phyloP scores from a whole-genome alignment of 345 rosid species.

The Turritis glabra region DNA sequence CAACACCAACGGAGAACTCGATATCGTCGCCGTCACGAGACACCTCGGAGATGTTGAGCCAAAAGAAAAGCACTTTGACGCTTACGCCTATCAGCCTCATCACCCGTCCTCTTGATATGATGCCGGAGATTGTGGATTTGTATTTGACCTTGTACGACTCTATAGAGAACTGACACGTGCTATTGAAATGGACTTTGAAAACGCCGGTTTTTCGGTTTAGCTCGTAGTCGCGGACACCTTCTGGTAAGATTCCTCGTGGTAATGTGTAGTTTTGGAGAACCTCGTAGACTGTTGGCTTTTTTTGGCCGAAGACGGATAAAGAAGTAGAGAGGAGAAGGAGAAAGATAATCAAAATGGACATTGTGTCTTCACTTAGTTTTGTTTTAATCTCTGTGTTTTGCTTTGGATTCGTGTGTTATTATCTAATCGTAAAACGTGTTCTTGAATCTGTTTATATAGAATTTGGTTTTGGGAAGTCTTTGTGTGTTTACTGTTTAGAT shows the following conservation, averaged over 20 bases:
- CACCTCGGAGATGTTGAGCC: conserved; percentile 59
- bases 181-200: conserved; percentile 45
- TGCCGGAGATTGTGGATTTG: conserved; percentile 51
- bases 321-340: conserved; percentile 6
- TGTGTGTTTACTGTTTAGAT: conserved; percentile 12
- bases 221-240: conserved; percentile 57
- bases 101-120: conserved; percentile 45
- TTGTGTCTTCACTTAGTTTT: not conserved
- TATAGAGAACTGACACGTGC: conserved; percentile 49
- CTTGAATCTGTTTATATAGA: not conserved
- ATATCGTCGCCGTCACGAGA: conserved; percentile 44
- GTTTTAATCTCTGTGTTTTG: not conserved
- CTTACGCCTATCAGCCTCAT: conserved; percentile 49
- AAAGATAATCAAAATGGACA: conserved; percentile 10
- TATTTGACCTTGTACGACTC: conserved; percentile 53
- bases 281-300: conserved; percentile 44
- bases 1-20: conserved; percentile 53
- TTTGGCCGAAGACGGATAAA: not conserved
- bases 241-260: conserved; percentile 64
- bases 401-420: not conserved
- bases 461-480: not conserved
- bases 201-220: conserved; percentile 50
- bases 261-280: conserved; percentile 49
- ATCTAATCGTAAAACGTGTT: not conserved
- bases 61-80: conserved; percentile 56